phyloP scores from a whole-genome alignment of 164 flowering plant species.

The Stephania yunnanensis region DNA sequence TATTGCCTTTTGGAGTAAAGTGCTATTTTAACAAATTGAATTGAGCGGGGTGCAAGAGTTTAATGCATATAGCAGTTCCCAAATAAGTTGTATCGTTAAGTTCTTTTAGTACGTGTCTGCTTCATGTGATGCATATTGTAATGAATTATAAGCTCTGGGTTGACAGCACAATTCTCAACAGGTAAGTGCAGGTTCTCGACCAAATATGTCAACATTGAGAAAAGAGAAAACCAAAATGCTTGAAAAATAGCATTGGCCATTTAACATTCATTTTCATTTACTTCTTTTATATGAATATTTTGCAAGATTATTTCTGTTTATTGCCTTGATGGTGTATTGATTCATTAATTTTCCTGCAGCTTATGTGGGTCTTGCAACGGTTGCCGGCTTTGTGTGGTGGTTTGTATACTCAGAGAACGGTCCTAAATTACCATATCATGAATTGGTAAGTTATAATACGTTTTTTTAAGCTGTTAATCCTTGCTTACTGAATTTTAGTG shows the following conservation, averaged over 20 bases:
- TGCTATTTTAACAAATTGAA: neutral
- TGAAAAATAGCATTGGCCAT: neutral
- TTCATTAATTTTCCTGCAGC: slow-evolving; percentile 40
- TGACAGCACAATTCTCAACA: neutral
- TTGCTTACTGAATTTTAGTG: neutral
- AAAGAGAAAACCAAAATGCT: neutral
- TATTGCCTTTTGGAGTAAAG: neutral
- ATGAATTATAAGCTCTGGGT: neutral
- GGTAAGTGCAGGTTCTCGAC: neutral
- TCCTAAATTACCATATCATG: slow-evolving; percentile 75
- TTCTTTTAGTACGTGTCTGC: too few relatives aligned
- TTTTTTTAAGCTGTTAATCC: neutral
- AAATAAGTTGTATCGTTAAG: too few relatives aligned
- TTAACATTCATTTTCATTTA: neutral
- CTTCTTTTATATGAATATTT: neutral
- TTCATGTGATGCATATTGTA: neutral
- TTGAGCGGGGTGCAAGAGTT: neutral
- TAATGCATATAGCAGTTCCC: neutral
- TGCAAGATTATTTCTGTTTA: neutral
- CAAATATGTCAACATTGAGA: neutral
- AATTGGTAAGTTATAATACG: slow-evolving; percentile 48
- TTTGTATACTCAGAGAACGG: slow-evolving; percentile 80
- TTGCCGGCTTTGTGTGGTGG: slow-evolving; percentile 99
- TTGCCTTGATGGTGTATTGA: neutral
- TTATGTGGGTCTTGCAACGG: slow-evolving; percentile 97